These are phyloP conservation scores for Mixia osmundae DNA, from an alignment of 1,284 basidiomycete genomes.

Conservation along the genomic window DNA sequence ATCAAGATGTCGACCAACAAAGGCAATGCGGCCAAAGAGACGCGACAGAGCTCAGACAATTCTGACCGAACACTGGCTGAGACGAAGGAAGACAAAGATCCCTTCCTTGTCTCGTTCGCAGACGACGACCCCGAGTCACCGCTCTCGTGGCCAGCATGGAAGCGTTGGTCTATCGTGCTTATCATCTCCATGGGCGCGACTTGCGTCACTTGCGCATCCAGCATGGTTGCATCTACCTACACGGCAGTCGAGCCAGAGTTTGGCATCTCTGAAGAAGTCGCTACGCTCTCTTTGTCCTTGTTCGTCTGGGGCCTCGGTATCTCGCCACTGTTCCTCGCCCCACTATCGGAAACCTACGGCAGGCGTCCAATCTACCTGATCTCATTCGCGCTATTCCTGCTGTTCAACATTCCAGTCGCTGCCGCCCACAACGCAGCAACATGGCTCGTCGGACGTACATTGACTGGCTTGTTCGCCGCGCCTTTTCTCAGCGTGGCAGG, in stretches of 20 bases:
- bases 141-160: no score
- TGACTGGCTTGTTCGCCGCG: slow-evolving; percentile 39
- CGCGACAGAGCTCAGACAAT: no score
- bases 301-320: slow-evolving; percentile 8
- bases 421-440: slow-evolving; percentile 25
- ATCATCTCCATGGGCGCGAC: slow-evolving; percentile 16
- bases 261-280: slow-evolving; percentile 36
- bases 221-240: slow-evolving; percentile 44
- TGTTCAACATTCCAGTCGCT: slow-evolving; percentile 7
- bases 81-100: no score
- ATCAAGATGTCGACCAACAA: no score
- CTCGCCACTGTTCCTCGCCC: slow-evolving; percentile 12
- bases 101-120: no score
- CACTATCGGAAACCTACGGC: slow-evolving; percentile 13
- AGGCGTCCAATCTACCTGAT: slow-evolving; percentile 12
- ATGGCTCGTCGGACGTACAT: slow-evolving; percentile 42
- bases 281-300: slow-evolving; percentile 44
- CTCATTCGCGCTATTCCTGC: slow-evolving; percentile 11
- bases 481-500: slow-evolving; percentile 44
- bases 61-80: no score
- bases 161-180: slow-evolving; percentile 6
- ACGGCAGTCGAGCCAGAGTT: slow-evolving; percentile 35
- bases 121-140: no score
- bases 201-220: slow-evolving; percentile 48
- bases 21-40: no score